Conservation (phyloP, 1,284 basidiomycete genomes). For the Ustilago trichophora region DNA sequence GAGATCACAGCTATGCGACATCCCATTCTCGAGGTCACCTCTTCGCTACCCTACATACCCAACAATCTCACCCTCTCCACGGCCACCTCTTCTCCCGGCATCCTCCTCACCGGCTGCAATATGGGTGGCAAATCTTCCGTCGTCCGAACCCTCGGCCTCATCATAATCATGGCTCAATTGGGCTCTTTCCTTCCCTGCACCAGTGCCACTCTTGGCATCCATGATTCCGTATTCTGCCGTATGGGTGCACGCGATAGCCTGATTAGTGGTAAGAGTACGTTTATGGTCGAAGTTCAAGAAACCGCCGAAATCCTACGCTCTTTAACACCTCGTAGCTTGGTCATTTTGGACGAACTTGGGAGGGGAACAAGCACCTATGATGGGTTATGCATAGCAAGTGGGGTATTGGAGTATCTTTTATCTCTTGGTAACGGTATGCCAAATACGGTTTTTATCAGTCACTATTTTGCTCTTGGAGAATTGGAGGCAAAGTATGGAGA, state of each 20-base stretch:
- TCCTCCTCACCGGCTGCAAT: slow-evolving; percentile 64
- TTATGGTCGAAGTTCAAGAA: slow-evolving; percentile 95
- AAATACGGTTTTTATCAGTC: slow-evolving; percentile 58
- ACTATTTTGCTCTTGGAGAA: slow-evolving; percentile 53
- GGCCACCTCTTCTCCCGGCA: slow-evolving; percentile 4
- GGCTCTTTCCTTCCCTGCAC: slow-evolving; percentile 75
- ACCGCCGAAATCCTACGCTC: slow-evolving; percentile 82
- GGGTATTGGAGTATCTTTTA: slow-evolving; percentile 49
- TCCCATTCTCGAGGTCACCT: slow-evolving; percentile 56
- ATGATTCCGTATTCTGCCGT: slow-evolving; percentile 85
- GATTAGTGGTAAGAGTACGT: slow-evolving; percentile 83
- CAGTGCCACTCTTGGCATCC: slow-evolving; percentile 76
- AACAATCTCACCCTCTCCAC: slow-evolving; percentile 48
- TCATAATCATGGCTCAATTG: slow-evolving; percentile 70
- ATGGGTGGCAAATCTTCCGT: slow-evolving; percentile 76
- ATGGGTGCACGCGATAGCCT: slow-evolving; percentile 88
- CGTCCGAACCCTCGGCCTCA: slow-evolving; percentile 57
- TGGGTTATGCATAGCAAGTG: slow-evolving; percentile 51
- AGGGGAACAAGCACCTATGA: slow-evolving; percentile 55
- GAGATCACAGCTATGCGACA: slow-evolving; percentile 53
- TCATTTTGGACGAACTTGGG: slow-evolving; percentile 60
- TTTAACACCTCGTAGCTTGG: slow-evolving; percentile 66
- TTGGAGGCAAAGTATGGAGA: slow-evolving; percentile 9
- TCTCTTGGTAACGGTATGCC: slow-evolving; percentile 11
- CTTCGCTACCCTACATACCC: slow-evolving; percentile 47